phyloP scores from a whole-genome alignment of 164 flowering plant genomes.

The Sextonia rubra region DNA sequence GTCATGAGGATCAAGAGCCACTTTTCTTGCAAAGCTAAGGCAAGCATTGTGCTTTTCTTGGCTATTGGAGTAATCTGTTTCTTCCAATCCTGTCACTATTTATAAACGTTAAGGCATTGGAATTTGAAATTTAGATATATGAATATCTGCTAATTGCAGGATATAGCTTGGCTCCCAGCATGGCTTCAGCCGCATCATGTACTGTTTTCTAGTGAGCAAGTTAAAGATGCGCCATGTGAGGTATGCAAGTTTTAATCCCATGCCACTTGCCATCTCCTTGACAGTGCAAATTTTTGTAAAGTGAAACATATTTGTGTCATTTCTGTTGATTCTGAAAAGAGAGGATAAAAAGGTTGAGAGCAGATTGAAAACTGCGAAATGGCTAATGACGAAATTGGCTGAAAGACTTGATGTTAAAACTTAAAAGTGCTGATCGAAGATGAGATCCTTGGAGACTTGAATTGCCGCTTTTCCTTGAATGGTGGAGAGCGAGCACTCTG shows the following conservation, averaged over 20 bases:
- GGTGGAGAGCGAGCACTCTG: too few species aligned
- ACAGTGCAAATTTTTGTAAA: too few species aligned
- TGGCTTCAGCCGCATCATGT: constrained; percentile 57
- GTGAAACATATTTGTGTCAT: too few species aligned
- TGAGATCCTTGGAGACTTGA: too few species aligned
- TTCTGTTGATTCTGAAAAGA: too few species aligned
- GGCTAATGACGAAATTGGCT: too few species aligned
- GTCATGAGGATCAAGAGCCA: neutral
- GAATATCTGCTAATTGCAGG: constrained; percentile 29
- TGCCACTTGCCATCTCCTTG: too few species aligned
- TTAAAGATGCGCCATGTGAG: constrained; percentile 17
- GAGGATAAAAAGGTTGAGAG: too few species aligned
- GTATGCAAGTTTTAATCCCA: constrained; percentile 11
- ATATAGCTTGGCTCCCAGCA: constrained; percentile 61
- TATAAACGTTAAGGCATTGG: neutral
- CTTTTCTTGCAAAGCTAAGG: neutral
- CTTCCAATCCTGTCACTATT: neutral
- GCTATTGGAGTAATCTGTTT: neutral
- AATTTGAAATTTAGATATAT: neutral
- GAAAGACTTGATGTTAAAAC: too few species aligned
- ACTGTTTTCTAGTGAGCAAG: constrained; percentile 14
- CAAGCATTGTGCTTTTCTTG: neutral
- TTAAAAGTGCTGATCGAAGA: too few species aligned
- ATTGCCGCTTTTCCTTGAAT: too few species aligned
- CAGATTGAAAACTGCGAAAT: too few species aligned